Base-by-base conservation (phyloP, 2,329 filamentous ascomycete species). In the Amphichorda felina region DNA sequence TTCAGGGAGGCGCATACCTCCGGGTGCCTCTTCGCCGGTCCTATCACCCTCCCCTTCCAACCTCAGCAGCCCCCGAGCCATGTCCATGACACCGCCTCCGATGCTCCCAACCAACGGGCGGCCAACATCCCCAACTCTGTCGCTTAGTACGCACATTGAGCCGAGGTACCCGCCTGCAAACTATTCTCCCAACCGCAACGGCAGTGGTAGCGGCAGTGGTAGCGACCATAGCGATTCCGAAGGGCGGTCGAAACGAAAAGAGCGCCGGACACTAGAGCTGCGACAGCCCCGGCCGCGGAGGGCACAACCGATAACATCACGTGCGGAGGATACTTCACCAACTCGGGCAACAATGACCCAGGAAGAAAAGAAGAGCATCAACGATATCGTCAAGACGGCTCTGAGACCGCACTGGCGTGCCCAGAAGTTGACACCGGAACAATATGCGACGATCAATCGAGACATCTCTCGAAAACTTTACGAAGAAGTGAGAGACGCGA, bases 401-500 rank as follows among this genome's bases (percentile, higher is more conserved):
- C 65, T 98, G 30, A 83, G 84, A 46, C 86, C 88, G 22, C 74
- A 86, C 44, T 96, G 89, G 66, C 73, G 79, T 42, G 80, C 80
- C 29, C 79, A 82, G 46, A 74, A 80, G 42, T 71, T 96, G 41
- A 86, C 79, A 14, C 84, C 87, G 45, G 84, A 94, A 40, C 82
- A 95, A 56, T 98, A 94, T 55, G 89, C 85, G 3, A 76, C 77
- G 38, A 94, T 96, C 59, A 96, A 96, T 53, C 79, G 87, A 42
- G 80, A 82, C 40, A 79, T 96, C 24, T 95, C 86, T 29, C 80
- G 86, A 39, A 83, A 81, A 60, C 66, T 98, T 39, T 98, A 98
- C 58, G 86, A 77, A 43, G 71, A 76, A 41, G 66, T 74, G 31
- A 63, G 64, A 33, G 63, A 68, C 41, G 66, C 67, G 11, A 59